phyloP scores from a whole-genome alignment of 2,329 filamentous ascomycete species.

The Whalleya microplaca region DNA sequence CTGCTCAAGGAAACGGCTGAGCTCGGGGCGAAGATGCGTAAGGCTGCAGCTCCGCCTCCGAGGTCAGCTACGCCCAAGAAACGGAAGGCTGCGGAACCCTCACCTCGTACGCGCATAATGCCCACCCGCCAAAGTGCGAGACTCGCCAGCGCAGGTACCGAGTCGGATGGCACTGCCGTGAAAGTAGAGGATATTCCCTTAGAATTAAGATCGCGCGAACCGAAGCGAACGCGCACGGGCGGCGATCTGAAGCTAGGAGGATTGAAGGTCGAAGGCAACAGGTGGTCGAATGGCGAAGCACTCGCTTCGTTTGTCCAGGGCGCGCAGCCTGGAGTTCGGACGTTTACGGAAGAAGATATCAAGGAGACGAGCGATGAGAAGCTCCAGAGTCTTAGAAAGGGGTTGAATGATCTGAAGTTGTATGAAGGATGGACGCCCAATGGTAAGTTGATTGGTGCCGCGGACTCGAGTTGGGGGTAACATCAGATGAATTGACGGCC shows the following conservation, averaged over 20 bases:
- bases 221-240: constrained; percentile 60
- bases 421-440: constrained; percentile 86
- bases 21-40: constrained; percentile 70
- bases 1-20: constrained; percentile 77
- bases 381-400: constrained; percentile 71
- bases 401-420: constrained; percentile 75
- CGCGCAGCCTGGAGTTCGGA: constrained; percentile 80
- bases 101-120: constrained; percentile 51
- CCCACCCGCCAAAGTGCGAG: constrained; percentile 63
- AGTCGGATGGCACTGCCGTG: constrained; percentile 46
- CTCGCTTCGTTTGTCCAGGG: constrained; percentile 64
- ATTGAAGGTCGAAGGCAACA: constrained; percentile 78
- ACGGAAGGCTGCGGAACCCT: constrained; percentile 46
- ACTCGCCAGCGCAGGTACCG: constrained; percentile 57
- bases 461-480: background rate
- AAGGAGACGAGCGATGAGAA: constrained; percentile 78
- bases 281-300: constrained; percentile 72
- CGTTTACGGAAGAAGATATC: constrained; percentile 84
- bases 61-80: constrained; percentile 47
- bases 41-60: constrained; percentile 54
- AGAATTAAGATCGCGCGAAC: constrained; percentile 48
- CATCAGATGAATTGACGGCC: constrained; percentile 1
- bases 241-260: constrained; percentile 73
- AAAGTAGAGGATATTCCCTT: constrained; percentile 51
- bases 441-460: constrained; percentile 51